phyloP scores from a whole-genome alignment of 202 grass and related monocot genomes.

The Zizania palustris region DNA sequence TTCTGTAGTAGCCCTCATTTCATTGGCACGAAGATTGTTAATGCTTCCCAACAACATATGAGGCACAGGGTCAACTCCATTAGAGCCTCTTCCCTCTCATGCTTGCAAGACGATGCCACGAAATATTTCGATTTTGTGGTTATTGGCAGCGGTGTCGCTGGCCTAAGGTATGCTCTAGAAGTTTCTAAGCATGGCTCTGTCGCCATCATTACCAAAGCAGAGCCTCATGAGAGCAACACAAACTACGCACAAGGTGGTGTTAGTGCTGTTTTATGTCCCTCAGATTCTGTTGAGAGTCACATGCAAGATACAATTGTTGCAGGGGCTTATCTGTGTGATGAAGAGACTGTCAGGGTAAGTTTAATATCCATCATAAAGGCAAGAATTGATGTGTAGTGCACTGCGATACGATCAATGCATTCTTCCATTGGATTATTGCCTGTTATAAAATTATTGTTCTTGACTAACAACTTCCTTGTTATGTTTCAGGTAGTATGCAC shows the following conservation, averaged over 20 bases:
- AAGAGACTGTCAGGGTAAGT: slow-evolving; percentile 89
- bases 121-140: slow-evolving; percentile 89
- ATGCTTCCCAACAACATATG: slow-evolving; percentile 24
- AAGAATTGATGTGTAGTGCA: not conserved
- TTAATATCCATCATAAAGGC: not conserved
- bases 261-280: slow-evolving; percentile 91
- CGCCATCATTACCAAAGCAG: slow-evolving; percentile 91
- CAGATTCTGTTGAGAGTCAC: slow-evolving; percentile 92
- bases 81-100: slow-evolving; percentile 49
- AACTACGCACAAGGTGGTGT: slow-evolving; percentile 97
- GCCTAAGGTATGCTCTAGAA: slow-evolving; percentile 91
- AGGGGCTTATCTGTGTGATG: slow-evolving; percentile 91
- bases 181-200: slow-evolving; percentile 87
- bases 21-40: slow-evolving; percentile 36
- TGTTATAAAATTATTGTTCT: not conserved
- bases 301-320: slow-evolving; percentile 98
- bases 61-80: slow-evolving; percentile 26
- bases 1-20: slow-evolving; percentile 46
- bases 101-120: slow-evolving; percentile 54
- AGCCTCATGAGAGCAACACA: slow-evolving; percentile 97
- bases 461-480: not conserved
- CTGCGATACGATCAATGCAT: not conserved
- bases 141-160: slow-evolving; percentile 93
- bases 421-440: slow-evolving; percentile 2
- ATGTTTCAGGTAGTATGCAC: slow-evolving; percentile 87